Base-by-base conservation (phyloP, 164 flowering plant genomes). In the Stephania japonica region DNA sequence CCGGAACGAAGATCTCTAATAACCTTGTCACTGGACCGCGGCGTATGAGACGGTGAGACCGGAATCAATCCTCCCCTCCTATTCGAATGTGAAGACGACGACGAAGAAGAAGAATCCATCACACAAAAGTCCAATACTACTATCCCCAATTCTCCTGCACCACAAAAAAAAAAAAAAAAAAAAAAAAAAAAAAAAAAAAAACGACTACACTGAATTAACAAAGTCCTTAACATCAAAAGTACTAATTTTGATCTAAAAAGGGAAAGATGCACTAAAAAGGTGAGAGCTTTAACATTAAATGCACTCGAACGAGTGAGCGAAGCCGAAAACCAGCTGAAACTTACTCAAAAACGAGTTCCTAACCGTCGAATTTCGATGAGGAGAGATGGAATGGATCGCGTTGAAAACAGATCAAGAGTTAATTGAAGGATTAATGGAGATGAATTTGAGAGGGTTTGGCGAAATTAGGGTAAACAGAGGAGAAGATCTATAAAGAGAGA, bases 11-110 rank as follows among this genome's bases (percentile, higher is more conserved):
- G 85, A 84, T 96, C 99, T 81, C 99, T 78, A 2, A 53, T 76
- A 7, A 82, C 75, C 78, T 89, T 96, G 23, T 96, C 99, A n/a
- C 81, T 88, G 8, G 99, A 96, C n/a, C 91, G 79, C 12, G 99
- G 99, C 18, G 99, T 96, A 32, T 86, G 92, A 5, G 94, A 84
- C 1, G 99, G 98, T 1, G 99, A 95, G 50, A 82, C 32, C 0
- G 97, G 69, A 12, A 87, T 86, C 75, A 87, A 59, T 72, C 90
- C 91, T 53, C 90, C 90, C 81, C 87, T 84, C 77, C 87, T 87
- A 75, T 76, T 85, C 64, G 77, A 82, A 38, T 67, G 26, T 21
- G 66, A 23, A 12, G 23, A 27, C 13, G 41, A 25, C 25, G 18
- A 64, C 12, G 23, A 27, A 24, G 41, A 25, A 64, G 18, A 64